Conservation (phyloP, 352 stramenopile species). For the Pythium sukuiense region DNA sequence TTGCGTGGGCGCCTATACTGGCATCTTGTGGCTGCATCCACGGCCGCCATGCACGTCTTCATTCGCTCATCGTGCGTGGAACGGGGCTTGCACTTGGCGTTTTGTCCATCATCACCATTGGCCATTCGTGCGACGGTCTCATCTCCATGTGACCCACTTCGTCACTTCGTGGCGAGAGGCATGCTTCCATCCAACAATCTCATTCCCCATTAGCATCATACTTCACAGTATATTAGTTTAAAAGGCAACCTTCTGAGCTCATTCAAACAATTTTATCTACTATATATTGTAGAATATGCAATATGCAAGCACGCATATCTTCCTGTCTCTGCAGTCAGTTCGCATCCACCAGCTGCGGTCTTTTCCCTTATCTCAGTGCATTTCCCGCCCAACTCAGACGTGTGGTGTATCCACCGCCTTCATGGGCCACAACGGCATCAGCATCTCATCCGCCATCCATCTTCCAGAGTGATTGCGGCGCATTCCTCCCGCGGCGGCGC, state of each 20-base stretch:
- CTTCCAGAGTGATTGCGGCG: background rate
- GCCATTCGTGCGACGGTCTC: background rate
- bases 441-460: slow-evolving; percentile 8
- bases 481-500: background rate
- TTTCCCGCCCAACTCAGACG: slow-evolving; percentile 4
- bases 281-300: background rate
- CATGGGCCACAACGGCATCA: background rate
- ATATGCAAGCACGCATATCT: background rate
- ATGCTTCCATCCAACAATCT: background rate
- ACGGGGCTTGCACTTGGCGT: background rate
- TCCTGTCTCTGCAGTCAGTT: background rate
- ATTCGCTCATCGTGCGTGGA: slow-evolving; percentile 1
- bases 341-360: background rate
- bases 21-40: background rate
- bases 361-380: background rate
- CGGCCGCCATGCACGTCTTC: background rate
- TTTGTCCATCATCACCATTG: background rate
- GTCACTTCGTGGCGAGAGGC: slow-evolving; percentile 1
- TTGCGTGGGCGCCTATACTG: background rate
- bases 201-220: background rate
- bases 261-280: too few relatives aligned
- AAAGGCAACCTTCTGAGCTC: too few relatives aligned
- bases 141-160: slow-evolving; percentile 6
- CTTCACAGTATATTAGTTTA: background rate
- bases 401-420: background rate